A percentile compares a stretch with the other conserved stretches of the same genome.
Conservation (phyloP, 179 eudicot genomes). For the Camellia oleifera region DNA sequence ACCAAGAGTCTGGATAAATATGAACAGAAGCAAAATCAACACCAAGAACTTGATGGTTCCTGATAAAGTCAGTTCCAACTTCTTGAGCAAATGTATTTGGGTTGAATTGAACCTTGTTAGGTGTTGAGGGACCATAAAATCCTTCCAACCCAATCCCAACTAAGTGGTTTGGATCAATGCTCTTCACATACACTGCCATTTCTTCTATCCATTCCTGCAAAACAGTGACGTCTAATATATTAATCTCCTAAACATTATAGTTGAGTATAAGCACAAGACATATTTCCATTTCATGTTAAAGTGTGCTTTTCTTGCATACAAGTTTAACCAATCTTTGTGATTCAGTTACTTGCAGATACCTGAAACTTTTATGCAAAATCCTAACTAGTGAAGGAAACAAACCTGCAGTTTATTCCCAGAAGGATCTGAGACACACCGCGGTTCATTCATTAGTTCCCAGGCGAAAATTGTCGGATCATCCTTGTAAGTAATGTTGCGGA, state of each 20-base stretch:
- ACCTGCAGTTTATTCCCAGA: constrained; percentile 83
- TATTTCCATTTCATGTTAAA: background rate
- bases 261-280: background rate
- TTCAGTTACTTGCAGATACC: background rate
- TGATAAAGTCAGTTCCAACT: constrained; percentile 87
- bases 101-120: constrained; percentile 47
- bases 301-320: background rate
- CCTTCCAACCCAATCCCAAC: constrained; percentile 86
- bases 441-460: constrained; percentile 95
- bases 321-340: background rate
- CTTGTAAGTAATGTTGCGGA: constrained; percentile 76
- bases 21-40: constrained; percentile 94
- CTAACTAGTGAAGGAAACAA: constrained; percentile 6
- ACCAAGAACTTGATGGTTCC: constrained; percentile 80
- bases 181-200: constrained; percentile 84
- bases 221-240: constrained; percentile 12
- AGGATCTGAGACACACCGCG: constrained; percentile 75
- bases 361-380: background rate
- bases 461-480: constrained; percentile 93
- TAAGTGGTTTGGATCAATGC: constrained; percentile 78
- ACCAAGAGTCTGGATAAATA: constrained; percentile 90
- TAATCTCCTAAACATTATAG: background rate
- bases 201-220: constrained; percentile 85
- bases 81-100: constrained; percentile 66
- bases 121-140: constrained; percentile 81